Evolutionary conservation across 371 early-diverging fungal genomes (phyloP).

Genomic region (Mucor saturninus): DNA sequence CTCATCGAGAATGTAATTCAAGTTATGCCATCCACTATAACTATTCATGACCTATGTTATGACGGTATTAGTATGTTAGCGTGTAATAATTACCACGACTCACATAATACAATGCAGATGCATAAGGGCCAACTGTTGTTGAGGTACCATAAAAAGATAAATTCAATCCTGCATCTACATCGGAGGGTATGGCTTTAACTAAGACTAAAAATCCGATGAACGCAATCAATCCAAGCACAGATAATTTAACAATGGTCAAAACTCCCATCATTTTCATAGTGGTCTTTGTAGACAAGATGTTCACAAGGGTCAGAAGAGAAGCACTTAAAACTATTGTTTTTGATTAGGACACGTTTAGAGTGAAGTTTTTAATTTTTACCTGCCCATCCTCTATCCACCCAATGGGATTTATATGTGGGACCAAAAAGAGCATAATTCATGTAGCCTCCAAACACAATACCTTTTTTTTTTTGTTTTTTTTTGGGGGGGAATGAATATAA

Average conservation of each 20-base stretch:
- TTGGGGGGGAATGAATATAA: no score
- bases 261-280: constrained; percentile 37
- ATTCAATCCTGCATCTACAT: constrained; percentile 31
- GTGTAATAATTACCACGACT: not conserved
- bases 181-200: constrained; percentile 31
- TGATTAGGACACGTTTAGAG: not conserved
- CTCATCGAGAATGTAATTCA: constrained; percentile 46
- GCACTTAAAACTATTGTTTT: constrained; percentile 34
- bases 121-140: constrained; percentile 40
- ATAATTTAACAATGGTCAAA: constrained; percentile 37
- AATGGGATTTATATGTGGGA: constrained; percentile 31
- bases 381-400: constrained; percentile 45
- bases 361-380: constrained; percentile 22
- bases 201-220: constrained; percentile 34
- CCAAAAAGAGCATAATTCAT: constrained; percentile 50
- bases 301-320: constrained; percentile 29
- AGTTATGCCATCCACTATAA: constrained; percentile 50
- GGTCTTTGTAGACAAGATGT: constrained; percentile 37
- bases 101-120: constrained; percentile 50
- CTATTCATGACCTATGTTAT: constrained; percentile 39
- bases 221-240: constrained; percentile 32
- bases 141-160: constrained; percentile 46
- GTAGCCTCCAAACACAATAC: constrained; percentile 49
- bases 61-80: not conserved
- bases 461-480: constrained; percentile 15